phyloP scores from a whole-genome alignment of 1,139 yeast species.

The Yamadazyma dendronema region DNA sequence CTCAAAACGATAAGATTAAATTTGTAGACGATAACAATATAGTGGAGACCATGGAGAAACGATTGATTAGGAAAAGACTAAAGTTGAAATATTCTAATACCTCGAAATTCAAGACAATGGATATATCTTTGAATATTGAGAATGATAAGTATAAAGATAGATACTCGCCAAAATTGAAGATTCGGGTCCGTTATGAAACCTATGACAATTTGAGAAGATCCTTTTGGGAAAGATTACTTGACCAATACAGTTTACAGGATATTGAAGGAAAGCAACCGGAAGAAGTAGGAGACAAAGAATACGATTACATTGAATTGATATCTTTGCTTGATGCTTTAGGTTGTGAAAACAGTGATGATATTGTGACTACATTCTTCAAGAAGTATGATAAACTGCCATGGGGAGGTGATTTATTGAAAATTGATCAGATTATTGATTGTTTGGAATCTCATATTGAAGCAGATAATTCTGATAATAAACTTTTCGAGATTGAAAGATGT shows the following conservation, averaged over 20 bases:
- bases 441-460: conserved; percentile 39
- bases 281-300: conserved; percentile 16
- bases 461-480: conserved; percentile 30
- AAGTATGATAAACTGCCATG: conserved; percentile 42
- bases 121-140: conserved; percentile 34
- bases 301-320: conserved; percentile 55
- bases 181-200: conserved; percentile 67
- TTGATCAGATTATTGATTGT: conserved; percentile 58
- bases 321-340: conserved; percentile 65
- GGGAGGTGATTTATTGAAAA: conserved; percentile 56
- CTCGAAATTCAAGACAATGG: conserved; percentile 43
- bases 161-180: conserved; percentile 53
- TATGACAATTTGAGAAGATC: conserved; percentile 63
- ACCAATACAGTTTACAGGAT: conserved; percentile 38
- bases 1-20: conserved; percentile 12
- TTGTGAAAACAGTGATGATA: conserved; percentile 49
- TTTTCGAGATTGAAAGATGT: conserved; percentile 64
- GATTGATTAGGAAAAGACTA: conserved; percentile 26
- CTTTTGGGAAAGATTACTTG: conserved; percentile 67
- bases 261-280: conserved; percentile 20
- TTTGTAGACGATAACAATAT: conserved; percentile 31
- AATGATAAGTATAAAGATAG: conserved; percentile 34
- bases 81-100: conserved; percentile 36
- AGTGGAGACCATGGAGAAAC: conserved; percentile 29
- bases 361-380: conserved; percentile 46